Percentiles rank a stretch among this genome's conserved stretches.
These are phyloP conservation scores for Gonapodya prolifera DNA, from an alignment of 192 early-diverging fungal genomes.

Conservation along the genomic window DNA sequence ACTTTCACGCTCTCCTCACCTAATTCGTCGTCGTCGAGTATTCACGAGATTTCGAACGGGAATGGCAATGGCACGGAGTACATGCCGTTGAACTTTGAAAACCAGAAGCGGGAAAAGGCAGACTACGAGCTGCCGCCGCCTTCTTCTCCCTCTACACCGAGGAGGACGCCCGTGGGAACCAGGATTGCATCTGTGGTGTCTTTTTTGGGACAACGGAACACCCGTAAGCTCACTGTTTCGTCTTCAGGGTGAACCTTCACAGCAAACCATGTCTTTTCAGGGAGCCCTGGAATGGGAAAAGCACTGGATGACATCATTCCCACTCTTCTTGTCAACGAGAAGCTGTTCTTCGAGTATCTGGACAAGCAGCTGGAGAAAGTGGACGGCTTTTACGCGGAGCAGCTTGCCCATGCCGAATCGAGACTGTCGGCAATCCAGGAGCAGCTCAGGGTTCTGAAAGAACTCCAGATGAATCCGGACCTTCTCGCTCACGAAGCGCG, in stretches of 20 bases:
- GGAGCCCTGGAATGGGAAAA: background rate
- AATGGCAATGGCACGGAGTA: background rate
- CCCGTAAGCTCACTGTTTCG: background rate
- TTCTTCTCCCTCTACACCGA: background rate
- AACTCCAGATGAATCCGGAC: background rate
- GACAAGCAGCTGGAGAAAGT: conserved; percentile 5
- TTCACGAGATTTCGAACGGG: background rate
- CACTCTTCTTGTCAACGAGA: background rate
- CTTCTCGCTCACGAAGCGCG: background rate
- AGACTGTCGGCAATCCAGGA: background rate
- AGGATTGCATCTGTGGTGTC: background rate
- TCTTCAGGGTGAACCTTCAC: background rate
- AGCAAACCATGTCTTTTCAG: background rate
- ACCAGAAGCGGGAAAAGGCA: too few relatives aligned
- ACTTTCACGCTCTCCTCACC: too few relatives aligned
- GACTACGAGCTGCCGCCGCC: too few relatives aligned
- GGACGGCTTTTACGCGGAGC: background rate
- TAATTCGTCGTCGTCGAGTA: background rate
- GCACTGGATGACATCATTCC: background rate
- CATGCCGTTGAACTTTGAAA: background rate
- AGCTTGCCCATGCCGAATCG: background rate
- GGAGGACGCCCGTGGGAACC: background rate
- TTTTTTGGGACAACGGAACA: background rate
- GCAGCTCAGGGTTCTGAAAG: background rate
- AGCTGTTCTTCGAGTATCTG: background rate